phyloP scores from a whole-genome alignment of 164 flowering plant genomes.

The Umbellularia californica region DNA sequence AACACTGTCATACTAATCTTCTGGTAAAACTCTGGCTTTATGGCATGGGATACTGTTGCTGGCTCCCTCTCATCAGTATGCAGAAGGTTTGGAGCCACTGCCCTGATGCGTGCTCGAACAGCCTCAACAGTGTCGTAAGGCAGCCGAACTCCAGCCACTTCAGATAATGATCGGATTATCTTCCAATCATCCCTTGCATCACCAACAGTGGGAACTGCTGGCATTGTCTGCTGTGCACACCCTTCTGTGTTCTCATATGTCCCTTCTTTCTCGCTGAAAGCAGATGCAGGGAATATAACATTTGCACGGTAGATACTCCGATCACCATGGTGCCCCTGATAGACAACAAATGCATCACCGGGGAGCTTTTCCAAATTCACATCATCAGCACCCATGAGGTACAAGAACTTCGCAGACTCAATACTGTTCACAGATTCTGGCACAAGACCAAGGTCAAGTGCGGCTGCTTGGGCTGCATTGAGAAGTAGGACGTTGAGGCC shows the following conservation, averaged over 20 bases:
- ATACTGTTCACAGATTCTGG: constrained; percentile 61
- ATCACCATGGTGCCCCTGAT: constrained; percentile 99
- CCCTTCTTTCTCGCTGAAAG: constrained; percentile 93
- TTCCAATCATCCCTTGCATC: constrained; percentile 99
- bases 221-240: constrained; percentile 68
- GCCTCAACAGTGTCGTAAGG: constrained; percentile 63
- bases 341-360: constrained; percentile 87
- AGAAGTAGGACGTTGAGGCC: constrained; percentile 83
- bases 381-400: constrained; percentile 98
- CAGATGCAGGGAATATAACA: constrained; percentile 85
- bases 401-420: constrained; percentile 76
- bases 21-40: constrained; percentile 46
- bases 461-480: constrained; percentile 95
- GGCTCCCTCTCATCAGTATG: constrained; percentile 71
- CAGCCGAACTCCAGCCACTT: constrained; percentile 64
- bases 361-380: constrained; percentile 68
- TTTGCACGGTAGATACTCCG: constrained; percentile 83
- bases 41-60: constrained; percentile 31
- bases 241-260: constrained; percentile 95
- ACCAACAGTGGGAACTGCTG: constrained; percentile 97
- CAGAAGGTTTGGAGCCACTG: constrained; percentile 84
- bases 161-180: constrained; percentile 84
- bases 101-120: constrained; percentile 55
- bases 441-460: constrained; percentile 91
- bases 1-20: constrained; percentile 43